Evolutionary conservation across 176 grass and related monocot genomes (phyloP).

Genomic region (Musa itinerans): DNA sequence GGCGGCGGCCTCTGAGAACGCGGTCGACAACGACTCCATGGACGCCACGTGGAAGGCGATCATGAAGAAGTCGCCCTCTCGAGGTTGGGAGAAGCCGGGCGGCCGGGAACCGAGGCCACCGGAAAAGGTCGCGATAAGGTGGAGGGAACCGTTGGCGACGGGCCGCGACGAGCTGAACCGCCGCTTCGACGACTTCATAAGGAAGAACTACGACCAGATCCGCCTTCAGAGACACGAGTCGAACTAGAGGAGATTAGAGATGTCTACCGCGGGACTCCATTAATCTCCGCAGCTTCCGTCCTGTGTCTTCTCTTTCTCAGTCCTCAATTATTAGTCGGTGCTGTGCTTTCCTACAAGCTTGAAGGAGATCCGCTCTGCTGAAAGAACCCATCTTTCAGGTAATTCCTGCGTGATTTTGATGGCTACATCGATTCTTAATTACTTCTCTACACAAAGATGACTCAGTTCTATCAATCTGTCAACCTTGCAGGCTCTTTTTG

Average conservation of each 20-base stretch:
- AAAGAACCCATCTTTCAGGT: neutral
- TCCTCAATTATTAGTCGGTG: neutral
- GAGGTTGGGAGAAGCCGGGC: neutral
- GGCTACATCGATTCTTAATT: too few relatives aligned
- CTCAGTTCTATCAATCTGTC: neutral
- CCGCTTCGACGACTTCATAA: constrained; percentile 4
- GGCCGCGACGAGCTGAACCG: neutral
- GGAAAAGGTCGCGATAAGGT: neutral
- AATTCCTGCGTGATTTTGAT: neutral
- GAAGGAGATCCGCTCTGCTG: neutral
- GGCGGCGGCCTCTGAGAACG: neutral
- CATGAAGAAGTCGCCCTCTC: constrained; percentile 31
- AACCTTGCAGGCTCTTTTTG: neutral
- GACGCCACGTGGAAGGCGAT: neutral
- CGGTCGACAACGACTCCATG: neutral
- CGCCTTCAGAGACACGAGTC: constrained; percentile 2
- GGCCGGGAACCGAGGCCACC: neutral
- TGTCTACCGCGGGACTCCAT: neutral
- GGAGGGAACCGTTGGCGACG: neutral
- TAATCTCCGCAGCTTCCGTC: neutral
- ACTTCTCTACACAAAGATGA: neutral
- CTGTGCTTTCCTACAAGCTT: neutral
- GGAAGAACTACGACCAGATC: neutral
- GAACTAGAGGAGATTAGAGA: neutral
- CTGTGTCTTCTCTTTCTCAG: neutral